Evolutionary conservation across 169 alveolate genomes (phyloP).

Genomic region (Cryptosporidium sp.): DNA sequence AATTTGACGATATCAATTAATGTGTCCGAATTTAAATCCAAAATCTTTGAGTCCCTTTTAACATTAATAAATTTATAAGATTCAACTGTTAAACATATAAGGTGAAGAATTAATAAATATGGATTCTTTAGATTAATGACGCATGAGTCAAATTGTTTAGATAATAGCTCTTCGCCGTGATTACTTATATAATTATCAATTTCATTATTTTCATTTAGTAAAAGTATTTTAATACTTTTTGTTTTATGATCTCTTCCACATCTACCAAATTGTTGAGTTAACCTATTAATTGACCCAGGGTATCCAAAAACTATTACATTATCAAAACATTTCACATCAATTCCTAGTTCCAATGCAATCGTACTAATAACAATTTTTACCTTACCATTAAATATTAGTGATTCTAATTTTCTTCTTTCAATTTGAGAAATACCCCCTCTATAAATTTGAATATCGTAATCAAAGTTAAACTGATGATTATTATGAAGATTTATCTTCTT

Average conservation of each 20-base stretch:
- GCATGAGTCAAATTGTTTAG: constrained; percentile 31
- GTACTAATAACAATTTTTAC: constrained; percentile 75
- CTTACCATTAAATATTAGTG: constrained; percentile 52
- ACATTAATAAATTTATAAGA: constrained; percentile 33
- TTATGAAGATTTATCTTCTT: constrained; percentile 10
- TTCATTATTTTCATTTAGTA: constrained; percentile 51
- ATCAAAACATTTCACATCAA: constrained; percentile 77
- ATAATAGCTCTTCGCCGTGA: constrained; percentile 27
- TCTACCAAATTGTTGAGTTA: constrained; percentile 79
- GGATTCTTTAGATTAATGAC: constrained; percentile 62
- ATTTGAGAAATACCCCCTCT: constrained; percentile 75
- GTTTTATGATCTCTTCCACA: constrained; percentile 75
- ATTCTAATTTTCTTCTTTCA: constrained; percentile 73
- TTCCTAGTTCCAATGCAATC: constrained; percentile 80
- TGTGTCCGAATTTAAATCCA: background rate
- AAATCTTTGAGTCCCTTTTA: constrained; percentile 38
- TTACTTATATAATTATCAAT: constrained; percentile 53
- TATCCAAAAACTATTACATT: constrained; percentile 75
- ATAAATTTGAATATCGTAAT: constrained; percentile 48
- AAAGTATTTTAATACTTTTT: constrained; percentile 39
- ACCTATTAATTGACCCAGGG: constrained; percentile 79
- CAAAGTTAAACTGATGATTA: constrained; percentile 23
- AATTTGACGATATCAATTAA: constrained; percentile 12
- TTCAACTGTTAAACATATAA: constrained; percentile 49
- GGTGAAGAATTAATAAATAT: constrained; percentile 52